phyloP scores from a whole-genome alignment of 106 monocot genomes.

The Dactylorhiza incarnata region DNA sequence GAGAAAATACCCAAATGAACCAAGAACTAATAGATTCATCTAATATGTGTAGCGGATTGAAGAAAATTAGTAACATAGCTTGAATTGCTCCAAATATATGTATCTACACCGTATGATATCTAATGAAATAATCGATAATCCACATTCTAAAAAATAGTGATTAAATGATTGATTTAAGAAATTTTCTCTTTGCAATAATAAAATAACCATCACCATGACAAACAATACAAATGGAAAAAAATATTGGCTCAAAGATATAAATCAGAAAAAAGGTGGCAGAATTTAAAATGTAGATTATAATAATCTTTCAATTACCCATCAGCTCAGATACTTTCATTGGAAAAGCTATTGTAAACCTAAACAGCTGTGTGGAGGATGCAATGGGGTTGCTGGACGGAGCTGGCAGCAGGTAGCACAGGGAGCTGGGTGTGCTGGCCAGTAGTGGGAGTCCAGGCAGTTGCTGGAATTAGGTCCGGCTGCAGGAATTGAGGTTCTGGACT shows the following conservation, averaged over 20 bases:
- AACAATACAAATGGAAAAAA: neutral
- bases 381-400: no score
- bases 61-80: conserved; percentile 1
- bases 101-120: neutral
- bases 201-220: neutral
- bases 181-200: neutral
- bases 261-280: neutral
- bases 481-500: no score
- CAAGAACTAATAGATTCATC: neutral
- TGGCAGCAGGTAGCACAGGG: no score
- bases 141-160: neutral
- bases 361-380: no score
- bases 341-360: no score
- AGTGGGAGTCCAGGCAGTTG: no score
- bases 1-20: neutral
- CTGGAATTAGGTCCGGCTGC: no score
- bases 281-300: no score
- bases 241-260: neutral
- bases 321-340: no score
- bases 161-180: neutral
- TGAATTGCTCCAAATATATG: neutral
- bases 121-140: neutral
- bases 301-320: no score
- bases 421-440: no score
- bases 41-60: neutral